These are phyloP conservation scores for Hypoxylon sp. DNA, from an alignment of 2,329 filamentous ascomycete species.

Conservation along the genomic window DNA sequence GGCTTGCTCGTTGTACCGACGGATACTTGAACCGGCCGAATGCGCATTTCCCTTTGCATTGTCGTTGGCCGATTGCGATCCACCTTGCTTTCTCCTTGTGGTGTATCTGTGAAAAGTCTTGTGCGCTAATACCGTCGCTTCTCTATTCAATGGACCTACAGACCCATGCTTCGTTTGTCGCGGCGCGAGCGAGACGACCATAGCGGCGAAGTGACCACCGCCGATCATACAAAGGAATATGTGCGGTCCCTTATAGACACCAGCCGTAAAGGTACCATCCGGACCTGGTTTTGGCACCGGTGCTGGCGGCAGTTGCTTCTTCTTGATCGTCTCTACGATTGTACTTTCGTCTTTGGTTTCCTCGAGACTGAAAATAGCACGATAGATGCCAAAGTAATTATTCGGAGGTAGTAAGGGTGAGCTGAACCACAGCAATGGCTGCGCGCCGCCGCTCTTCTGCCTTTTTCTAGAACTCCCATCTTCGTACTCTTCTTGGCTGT, in stretches of 20 bases:
- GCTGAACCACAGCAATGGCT: constrained; percentile 87
- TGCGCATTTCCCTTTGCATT: constrained; percentile 94
- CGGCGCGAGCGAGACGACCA: constrained; percentile 91
- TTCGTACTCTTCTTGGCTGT: constrained; percentile 65
- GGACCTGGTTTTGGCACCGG: constrained; percentile 67
- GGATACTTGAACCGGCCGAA: constrained; percentile 89
- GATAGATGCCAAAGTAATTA: constrained; percentile 87
- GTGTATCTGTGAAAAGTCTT: constrained; percentile 99
- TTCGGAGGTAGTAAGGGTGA: constrained; percentile 82
- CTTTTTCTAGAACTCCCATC: constrained; percentile 63
- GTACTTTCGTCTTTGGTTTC: constrained; percentile 76
- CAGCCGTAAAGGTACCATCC: constrained; percentile 69
- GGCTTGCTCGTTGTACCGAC: constrained; percentile 94
- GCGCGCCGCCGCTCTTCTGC: constrained; percentile 72
- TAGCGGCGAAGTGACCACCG: constrained; percentile 96
- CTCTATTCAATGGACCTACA: constrained; percentile 80
- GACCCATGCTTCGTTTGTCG: constrained; percentile 78
- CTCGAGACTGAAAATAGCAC: constrained; percentile 79
- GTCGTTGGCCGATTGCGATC: constrained; percentile 93
- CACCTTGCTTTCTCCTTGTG: constrained; percentile 94
- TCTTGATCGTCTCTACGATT: constrained; percentile 77
- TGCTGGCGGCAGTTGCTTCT: constrained; percentile 81
- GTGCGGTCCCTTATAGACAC: constrained; percentile 80
- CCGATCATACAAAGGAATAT: constrained; percentile 99
- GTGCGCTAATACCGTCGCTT: constrained; percentile 90